Evolutionary conservation across 495 filamentous ascomycete genomes (phyloP), one percentile per base, ranked within the genome.

Genomic region (Lentithecium fluviatile): DNA sequence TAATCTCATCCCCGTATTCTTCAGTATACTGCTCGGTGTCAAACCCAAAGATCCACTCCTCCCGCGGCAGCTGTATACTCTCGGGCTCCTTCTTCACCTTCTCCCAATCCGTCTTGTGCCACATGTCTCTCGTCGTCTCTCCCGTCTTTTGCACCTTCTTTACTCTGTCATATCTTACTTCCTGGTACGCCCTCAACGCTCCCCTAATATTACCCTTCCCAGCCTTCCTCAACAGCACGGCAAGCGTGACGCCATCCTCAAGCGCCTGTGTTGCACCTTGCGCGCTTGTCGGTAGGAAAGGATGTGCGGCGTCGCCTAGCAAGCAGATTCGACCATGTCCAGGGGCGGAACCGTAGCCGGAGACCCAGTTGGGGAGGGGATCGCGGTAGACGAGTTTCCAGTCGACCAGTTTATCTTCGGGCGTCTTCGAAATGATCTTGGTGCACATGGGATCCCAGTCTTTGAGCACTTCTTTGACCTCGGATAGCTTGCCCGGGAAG

Each of bases 321-420:
- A 87, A 73, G 32, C 77, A 78, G n/a, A 85, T 85, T 19, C 82
- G 76, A 7, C 80, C 78, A 12, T 76, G 73, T 11, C 80, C 75
- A 2, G 80, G 83, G 17, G 86, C 78, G 29, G 25, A 20, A 12
- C 80, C 78, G 13, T 77, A 74, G 13, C 80, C 75, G 5, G 80
- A 84, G 17, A 86, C 78, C 78, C 86, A 91, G 0, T 78, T 83
- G 3, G 84, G 83, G 6, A 87, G 72, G 0, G 86, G 85, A 60
- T 89, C 85, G 45, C 88, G 79, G 69, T 84, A 88, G 2, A 90
- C 80, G 0, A 90, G 76, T 66, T 89, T 88, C 80, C 83, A 88
- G 66, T 90, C 85, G 37, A 90, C 82, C 23, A 87, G 65, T 26
- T 79, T 70, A 26, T 77, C 74, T 34, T 78, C 72, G 0, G 83